Percentiles rank a stretch among this genome's conserved stretches.
Evolutionary conservation across 2,329 filamentous ascomycete genomes (phyloP).

Genomic region (Scedosporium minutisporum): DNA sequence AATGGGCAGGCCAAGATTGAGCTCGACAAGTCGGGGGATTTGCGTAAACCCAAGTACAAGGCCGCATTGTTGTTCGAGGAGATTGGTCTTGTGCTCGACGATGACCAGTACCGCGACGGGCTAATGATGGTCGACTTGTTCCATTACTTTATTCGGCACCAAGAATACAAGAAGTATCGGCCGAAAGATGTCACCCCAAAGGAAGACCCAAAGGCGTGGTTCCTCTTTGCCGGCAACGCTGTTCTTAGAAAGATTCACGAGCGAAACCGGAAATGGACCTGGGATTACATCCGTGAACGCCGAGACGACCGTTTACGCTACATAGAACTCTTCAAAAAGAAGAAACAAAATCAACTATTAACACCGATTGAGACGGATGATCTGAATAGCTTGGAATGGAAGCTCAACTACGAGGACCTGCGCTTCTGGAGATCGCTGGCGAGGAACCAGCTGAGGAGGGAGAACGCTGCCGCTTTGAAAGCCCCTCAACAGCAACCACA

Average conservation of each 20-base stretch:
- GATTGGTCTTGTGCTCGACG: slow-evolving; percentile 93
- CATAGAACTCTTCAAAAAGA: slow-evolving; percentile 93
- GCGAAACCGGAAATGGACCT: slow-evolving; percentile 84
- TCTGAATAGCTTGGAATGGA: slow-evolving; percentile 69
- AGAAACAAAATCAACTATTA: slow-evolving; percentile 65
- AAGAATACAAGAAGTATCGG: slow-evolving; percentile 90
- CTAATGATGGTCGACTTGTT: slow-evolving; percentile 98
- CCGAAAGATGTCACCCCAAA: slow-evolving; percentile 73
- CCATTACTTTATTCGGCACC: slow-evolving; percentile 95
- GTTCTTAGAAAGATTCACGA: slow-evolving; percentile 93
- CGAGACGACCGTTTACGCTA: slow-evolving; percentile 83
- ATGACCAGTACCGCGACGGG: slow-evolving; percentile 92
- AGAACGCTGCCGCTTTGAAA: slow-evolving; percentile 83
- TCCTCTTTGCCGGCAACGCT: slow-evolving; percentile 81
- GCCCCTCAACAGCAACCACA: slow-evolving; percentile 37
- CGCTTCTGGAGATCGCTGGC: slow-evolving; percentile 95
- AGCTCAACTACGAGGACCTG: slow-evolving; percentile 86
- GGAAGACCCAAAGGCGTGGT: slow-evolving; percentile 86
- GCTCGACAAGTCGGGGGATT: slow-evolving; percentile 82
- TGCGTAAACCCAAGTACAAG: slow-evolving; percentile 75
- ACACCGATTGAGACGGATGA: slow-evolving; percentile 61
- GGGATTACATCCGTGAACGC: slow-evolving; percentile 89
- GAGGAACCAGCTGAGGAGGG: slow-evolving; percentile 87
- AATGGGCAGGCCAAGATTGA: slow-evolving; percentile 92
- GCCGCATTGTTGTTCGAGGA: slow-evolving; percentile 90